Evolutionary conservation across 2,329 filamentous ascomycete species (phyloP).

Genomic region (Ophiostoma perfectum): DNA sequence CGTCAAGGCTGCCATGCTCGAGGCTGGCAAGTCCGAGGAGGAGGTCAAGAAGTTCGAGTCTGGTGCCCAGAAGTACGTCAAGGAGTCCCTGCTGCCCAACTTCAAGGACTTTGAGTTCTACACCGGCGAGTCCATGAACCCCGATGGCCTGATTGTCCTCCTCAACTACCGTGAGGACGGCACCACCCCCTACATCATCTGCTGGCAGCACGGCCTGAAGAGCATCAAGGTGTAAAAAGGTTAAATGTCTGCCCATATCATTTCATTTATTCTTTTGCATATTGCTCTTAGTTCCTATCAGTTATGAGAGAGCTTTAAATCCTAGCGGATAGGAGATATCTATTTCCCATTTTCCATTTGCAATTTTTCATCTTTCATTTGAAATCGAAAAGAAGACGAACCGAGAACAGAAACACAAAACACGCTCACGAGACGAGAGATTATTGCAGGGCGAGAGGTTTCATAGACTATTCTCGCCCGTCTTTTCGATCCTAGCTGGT

Average conservation of each 20-base stretch:
- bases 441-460: constrained; percentile 15
- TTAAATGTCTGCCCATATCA: not conserved
- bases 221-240: constrained; percentile 80
- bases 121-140: constrained; percentile 86
- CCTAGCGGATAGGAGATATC: not conserved
- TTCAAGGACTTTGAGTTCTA: constrained; percentile 97
- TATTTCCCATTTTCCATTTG: not conserved
- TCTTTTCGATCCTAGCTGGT: constrained; percentile 10
- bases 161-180: constrained; percentile 98
- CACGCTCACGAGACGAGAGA: constrained; percentile 1
- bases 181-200: constrained; percentile 76
- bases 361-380: not conserved
- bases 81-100: constrained; percentile 72
- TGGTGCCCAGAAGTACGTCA: constrained; percentile 67
- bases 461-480: constrained; percentile 13
- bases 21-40: constrained; percentile 51
- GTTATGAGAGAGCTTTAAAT: too few relatives aligned
- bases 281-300: not conserved
- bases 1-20: constrained; percentile 66
- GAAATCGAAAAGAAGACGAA: constrained; percentile 1
- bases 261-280: not conserved
- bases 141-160: constrained; percentile 88
- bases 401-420: not conserved
- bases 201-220: constrained; percentile 92
- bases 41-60: constrained; percentile 74